phyloP scores from a whole-genome alignment of 805 yeast genomes.

The Yamadazyma tumulicola region DNA sequence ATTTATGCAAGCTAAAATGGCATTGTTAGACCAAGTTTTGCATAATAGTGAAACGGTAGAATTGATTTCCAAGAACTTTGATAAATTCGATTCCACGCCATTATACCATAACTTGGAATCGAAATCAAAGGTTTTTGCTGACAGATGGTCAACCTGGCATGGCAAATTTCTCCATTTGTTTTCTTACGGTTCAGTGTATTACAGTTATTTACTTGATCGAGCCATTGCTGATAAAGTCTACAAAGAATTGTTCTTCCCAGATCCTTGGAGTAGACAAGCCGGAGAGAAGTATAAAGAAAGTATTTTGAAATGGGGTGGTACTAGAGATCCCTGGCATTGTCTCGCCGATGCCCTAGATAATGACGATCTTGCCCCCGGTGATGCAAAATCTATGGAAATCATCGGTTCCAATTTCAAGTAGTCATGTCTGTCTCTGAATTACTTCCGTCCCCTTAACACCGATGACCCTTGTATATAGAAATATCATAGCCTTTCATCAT shows the following conservation, averaged over 20 bases:
- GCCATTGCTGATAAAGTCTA: slow-evolving; percentile 89
- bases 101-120: slow-evolving; percentile 67
- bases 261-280: slow-evolving; percentile 69
- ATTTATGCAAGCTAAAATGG: slow-evolving; percentile 86
- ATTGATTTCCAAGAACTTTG: slow-evolving; percentile 12
- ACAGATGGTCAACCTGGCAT: slow-evolving; percentile 77
- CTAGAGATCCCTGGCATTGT: slow-evolving; percentile 84
- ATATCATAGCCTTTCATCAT: no score
- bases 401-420: slow-evolving; percentile 13
- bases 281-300: slow-evolving; percentile 72
- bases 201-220: slow-evolving; percentile 85
- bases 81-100: slow-evolving; percentile 50
- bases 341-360: slow-evolving; percentile 74
- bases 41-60: slow-evolving; percentile 45
- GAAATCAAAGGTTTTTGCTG: slow-evolving; percentile 59
- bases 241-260: slow-evolving; percentile 61
- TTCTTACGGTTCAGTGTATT: slow-evolving; percentile 92
- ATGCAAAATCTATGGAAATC: slow-evolving; percentile 62
- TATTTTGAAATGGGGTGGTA: slow-evolving; percentile 91
- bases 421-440: no score
- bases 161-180: slow-evolving; percentile 91
- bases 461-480: no score
- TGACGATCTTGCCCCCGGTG: slow-evolving; percentile 62
- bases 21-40: slow-evolving; percentile 77
- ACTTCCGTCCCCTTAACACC: no score